A percentile compares a stretch with the other conserved stretches of the same genome.
phyloP scores from a whole-genome alignment of 345 rosid genomes.

The Populus pruinosa region DNA sequence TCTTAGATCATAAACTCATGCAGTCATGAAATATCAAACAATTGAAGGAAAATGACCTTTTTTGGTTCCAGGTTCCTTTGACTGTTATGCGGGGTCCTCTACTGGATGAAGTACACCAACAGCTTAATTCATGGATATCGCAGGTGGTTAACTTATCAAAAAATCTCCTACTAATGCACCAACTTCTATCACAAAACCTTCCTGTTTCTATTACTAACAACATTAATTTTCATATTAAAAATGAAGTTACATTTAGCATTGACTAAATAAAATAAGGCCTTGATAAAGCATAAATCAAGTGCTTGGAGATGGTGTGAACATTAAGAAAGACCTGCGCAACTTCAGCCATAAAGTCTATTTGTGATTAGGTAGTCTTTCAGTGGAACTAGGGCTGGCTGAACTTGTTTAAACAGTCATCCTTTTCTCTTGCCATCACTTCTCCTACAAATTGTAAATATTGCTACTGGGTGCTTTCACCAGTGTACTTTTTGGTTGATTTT shows the following conservation, averaged over 20 bases:
- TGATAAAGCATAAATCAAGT: background rate
- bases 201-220: background rate
- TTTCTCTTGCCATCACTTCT: background rate
- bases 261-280: background rate
- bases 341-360: background rate
- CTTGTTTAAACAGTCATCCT: background rate
- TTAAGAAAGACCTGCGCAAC: background rate
- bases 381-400: background rate
- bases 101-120: constrained; percentile 83
- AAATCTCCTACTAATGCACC: constrained; percentile 8
- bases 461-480: background rate
- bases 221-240: background rate
- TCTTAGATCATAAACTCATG: background rate
- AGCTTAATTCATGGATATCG: constrained; percentile 72
- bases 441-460: background rate
- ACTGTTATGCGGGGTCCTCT: constrained; percentile 70
- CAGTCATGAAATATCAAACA: background rate
- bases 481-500: background rate
- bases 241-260: background rate
- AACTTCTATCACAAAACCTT: constrained; percentile 4
- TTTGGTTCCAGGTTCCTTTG: constrained; percentile 46
- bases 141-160: constrained; percentile 49
- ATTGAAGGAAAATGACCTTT: constrained; percentile 15
- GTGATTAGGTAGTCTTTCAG: background rate
- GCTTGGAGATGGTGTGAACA: background rate